These are phyloP conservation scores for Aspergillus amoenus DNA, from an alignment of 2,329 filamentous ascomycete genomes.

Conservation along the genomic window DNA sequence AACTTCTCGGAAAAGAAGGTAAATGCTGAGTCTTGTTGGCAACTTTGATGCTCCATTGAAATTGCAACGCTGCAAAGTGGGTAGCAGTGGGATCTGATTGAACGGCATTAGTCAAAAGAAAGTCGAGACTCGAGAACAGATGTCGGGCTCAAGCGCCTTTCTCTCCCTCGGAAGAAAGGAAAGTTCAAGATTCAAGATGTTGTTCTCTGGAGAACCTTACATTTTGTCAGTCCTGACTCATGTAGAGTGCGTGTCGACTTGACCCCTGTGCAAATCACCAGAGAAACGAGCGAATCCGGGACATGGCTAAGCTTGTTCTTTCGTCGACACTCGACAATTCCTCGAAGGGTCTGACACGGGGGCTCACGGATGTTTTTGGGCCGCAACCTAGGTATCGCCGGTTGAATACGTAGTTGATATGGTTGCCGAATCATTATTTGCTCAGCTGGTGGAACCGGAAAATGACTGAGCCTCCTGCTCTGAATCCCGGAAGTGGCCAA, in stretches of 20 bases:
- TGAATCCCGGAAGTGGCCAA: not conserved
- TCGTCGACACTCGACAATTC: not conserved
- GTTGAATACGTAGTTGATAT: not conserved
- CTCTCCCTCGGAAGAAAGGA: not conserved
- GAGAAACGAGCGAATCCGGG: not conserved
- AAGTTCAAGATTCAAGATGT: not conserved
- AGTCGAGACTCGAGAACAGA: not conserved
- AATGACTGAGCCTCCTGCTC: constrained; percentile 9
- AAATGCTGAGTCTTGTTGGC: too few relatives aligned
- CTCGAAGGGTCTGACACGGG: not conserved
- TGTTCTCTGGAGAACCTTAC: not conserved
- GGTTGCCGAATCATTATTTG: constrained; percentile 18
- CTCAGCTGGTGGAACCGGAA: constrained; percentile 18
- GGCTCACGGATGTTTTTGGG: not conserved
- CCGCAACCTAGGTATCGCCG: not conserved
- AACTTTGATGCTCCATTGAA: not conserved
- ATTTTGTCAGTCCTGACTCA: not conserved
- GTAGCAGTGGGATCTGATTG: constrained; percentile 1
- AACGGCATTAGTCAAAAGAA: not conserved
- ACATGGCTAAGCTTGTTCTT: not conserved
- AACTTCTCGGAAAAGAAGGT: not conserved
- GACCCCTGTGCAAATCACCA: constrained; percentile 16
- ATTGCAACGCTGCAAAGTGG: constrained; percentile 1
- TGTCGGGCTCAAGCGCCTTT: not conserved
- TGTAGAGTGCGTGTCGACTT: not conserved